Base-by-base conservation (phyloP, 371 early-diverging fungal genomes). In the Phascolomyces articulosus region DNA sequence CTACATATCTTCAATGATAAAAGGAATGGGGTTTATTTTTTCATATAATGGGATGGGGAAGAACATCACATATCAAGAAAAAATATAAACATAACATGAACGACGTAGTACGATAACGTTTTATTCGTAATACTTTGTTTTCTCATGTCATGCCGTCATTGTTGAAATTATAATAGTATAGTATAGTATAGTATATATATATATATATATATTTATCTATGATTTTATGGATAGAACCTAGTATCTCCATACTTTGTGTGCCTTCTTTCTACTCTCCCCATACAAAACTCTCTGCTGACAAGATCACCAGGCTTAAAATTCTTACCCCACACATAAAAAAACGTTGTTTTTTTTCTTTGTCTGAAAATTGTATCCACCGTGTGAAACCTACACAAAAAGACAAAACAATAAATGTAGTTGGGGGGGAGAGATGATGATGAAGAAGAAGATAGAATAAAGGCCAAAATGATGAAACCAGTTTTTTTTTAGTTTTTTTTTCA, bases 401-500 rank as follows among this genome's bases (percentile, higher is more conserved):
- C 8, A n/a, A 44, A 44, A n/a, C n/a, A 44, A n/a, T n/a, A n/a
- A n/a, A n/a, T 44, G 34, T 11, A 34, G 11, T 34, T 34, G 34
- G 34, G 34, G 34, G 11, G 34, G n/a, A n/a, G n/a, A n/a, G n/a
- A n/a, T n/a, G n/a, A n/a, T 38, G 38, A 38, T 38, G 38, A 6
- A 3, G 44, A 4, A 16, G 44, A 23, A 51, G 23, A n/a, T 8
- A 13, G 26, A 51, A 51, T 51, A 24, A 24, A 51, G 51, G 26
- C 24, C 51, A 51, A 51, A 34, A 51, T 7, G 21, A 28, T 51
- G 20, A 51, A 51, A 11, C 51, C 11, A 24, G 15, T 51, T 51
- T 34, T 34, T 34, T 34, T 51, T 51, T 51, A 24, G 15, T 51
- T 51, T 34, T 34, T 34, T 34, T 51, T 51, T 51, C 51, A 51